A percentile compares a stretch with the other conserved stretches of the same genome.
These are phyloP conservation scores for Chara braunii DNA, from an alignment of 139 green algal genomes.

Conservation along the genomic window DNA sequence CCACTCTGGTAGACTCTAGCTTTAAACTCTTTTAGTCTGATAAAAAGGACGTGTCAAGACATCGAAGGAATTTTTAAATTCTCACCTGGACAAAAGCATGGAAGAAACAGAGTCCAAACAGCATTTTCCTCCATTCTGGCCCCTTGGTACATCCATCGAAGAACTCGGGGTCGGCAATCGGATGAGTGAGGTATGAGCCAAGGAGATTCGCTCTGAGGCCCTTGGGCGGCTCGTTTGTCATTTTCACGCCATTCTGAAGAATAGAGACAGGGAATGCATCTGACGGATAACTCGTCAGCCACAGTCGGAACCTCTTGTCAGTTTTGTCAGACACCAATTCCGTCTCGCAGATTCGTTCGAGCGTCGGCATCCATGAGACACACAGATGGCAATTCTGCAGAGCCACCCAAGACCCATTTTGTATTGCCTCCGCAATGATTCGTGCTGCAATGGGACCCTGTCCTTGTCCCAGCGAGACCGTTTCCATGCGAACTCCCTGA, in stretches of 20 bases:
- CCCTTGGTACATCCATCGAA: conserved; percentile 59
- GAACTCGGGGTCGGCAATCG: conserved; percentile 55
- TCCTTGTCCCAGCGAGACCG: conserved; percentile 67
- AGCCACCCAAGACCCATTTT: conserved; percentile 66
- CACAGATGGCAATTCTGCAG: conserved; percentile 75
- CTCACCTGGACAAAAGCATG: conserved; percentile 55
- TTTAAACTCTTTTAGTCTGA: too few species aligned
- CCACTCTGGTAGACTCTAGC: too few species aligned
- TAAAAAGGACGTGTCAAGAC: background rate
- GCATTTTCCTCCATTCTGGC: conserved; percentile 53
- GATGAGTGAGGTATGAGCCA: conserved; percentile 60
- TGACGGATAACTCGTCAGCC: conserved; percentile 64
- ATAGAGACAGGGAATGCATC: conserved; percentile 62
- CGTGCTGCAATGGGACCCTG: conserved; percentile 66
- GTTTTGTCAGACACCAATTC: conserved; percentile 8
- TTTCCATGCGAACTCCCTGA: conserved; percentile 47
- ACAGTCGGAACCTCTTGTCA: conserved; percentile 57
- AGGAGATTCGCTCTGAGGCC: conserved; percentile 53
- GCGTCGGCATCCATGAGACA: conserved; percentile 58
- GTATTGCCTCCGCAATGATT: conserved; percentile 50
- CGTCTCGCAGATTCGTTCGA: conserved; percentile 65
- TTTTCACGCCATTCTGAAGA: conserved; percentile 66
- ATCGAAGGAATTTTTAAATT: background rate
- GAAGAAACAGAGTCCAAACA: conserved; percentile 71
- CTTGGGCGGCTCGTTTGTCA: conserved; percentile 76